phyloP scores from a whole-genome alignment of 2,329 filamentous ascomycete genomes.

The Fusarium brevicatenulatum region DNA sequence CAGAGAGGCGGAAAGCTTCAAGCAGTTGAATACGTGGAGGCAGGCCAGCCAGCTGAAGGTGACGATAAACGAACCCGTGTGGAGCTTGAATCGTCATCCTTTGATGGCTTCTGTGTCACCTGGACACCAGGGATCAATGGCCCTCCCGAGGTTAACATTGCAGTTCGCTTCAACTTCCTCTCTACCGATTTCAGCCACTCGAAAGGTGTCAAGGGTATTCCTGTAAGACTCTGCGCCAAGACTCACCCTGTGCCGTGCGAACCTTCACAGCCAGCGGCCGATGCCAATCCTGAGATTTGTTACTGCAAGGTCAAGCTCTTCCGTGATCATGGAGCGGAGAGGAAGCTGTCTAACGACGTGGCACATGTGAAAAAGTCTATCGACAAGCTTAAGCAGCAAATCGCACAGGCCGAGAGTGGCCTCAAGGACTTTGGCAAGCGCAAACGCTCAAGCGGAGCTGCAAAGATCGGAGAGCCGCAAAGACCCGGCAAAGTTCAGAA shows the following conservation, averaged over 20 bases:
- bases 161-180: slow-evolving; percentile 96
- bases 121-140: slow-evolving; percentile 82
- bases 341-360: slow-evolving; percentile 93
- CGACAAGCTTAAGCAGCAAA: slow-evolving; percentile 95
- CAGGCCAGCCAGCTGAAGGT: slow-evolving; percentile 66
- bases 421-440: slow-evolving; percentile 74
- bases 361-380: slow-evolving; percentile 96
- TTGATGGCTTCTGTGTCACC: slow-evolving; percentile 91
- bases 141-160: slow-evolving; percentile 80
- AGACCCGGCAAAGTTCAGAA: slow-evolving; percentile 86
- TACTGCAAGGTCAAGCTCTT: slow-evolving; percentile 98
- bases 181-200: slow-evolving; percentile 99
- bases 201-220: slow-evolving; percentile 97
- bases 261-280: slow-evolving; percentile 58
- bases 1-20: slow-evolving; percentile 91
- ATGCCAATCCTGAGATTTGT: slow-evolving; percentile 74
- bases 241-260: slow-evolving; percentile 74
- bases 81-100: slow-evolving; percentile 80
- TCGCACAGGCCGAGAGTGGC: slow-evolving; percentile 77
- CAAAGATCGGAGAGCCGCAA: slow-evolving; percentile 61
- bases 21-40: slow-evolving; percentile 91
- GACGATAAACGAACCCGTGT: slow-evolving; percentile 75
- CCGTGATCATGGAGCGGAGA: slow-evolving; percentile 92
- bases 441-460: slow-evolving; percentile 63
- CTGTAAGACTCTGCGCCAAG: slow-evolving; percentile 91